These are phyloP conservation scores for Acanthamoeba royreba DNA, from an alignment of 208 protist species.

Conservation along the genomic window DNA sequence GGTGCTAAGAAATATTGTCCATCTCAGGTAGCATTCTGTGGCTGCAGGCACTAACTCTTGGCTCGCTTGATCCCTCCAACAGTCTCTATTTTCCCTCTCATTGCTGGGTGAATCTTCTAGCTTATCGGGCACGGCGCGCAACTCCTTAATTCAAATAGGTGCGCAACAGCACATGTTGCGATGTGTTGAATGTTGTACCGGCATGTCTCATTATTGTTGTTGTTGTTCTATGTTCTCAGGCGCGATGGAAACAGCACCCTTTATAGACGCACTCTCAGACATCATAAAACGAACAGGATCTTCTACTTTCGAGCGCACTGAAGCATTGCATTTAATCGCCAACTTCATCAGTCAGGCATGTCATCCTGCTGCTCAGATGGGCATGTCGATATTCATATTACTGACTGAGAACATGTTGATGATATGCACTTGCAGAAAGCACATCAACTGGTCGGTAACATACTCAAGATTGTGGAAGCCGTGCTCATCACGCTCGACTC, in stretches of 20 bases:
- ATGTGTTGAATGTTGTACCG: not conserved
- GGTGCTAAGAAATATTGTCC: no score
- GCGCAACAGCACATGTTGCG: not conserved
- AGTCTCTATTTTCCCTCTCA: not conserved
- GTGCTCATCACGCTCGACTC: slow-evolving; percentile 69
- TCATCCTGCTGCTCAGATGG: not conserved
- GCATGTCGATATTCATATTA: not conserved
- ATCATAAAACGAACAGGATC: not conserved
- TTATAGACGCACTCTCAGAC: not conserved
- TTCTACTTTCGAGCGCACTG: not conserved
- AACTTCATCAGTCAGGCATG: not conserved
- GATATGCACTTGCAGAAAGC: not conserved
- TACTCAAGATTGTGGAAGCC: slow-evolving; percentile 58
- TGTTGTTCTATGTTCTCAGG: not conserved
- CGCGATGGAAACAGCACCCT: not conserved
- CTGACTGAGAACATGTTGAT: not conserved
- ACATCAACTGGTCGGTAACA: not conserved
- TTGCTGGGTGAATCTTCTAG: not conserved
- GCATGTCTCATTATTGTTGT: not conserved
- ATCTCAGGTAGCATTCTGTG: no score
- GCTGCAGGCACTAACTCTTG: no score
- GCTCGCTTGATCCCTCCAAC: no score
- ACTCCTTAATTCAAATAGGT: not conserved
- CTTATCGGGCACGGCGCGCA: not conserved
- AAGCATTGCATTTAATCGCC: not conserved